Evolutionary conservation across 2,329 filamentous ascomycete species (phyloP), one percentile per base, ranked within the genome.

Genomic region (Fusarium fujikuroi): DNA sequence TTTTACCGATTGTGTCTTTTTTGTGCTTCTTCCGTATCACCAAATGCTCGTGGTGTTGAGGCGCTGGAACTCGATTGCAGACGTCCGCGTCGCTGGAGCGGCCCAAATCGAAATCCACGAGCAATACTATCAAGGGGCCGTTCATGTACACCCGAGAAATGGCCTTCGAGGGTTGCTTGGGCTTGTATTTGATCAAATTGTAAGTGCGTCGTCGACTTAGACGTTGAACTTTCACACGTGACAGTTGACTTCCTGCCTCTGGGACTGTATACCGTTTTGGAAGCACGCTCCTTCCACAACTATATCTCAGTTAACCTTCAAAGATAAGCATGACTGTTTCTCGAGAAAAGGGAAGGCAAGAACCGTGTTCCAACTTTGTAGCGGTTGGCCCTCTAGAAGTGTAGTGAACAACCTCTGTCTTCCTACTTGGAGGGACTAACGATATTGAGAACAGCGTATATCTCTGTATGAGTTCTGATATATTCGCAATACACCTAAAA

Each of bases 51-150:
- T 47, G 30, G 53, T 67, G 46, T 47, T 61, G 36, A 39, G 21
- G 21, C 3, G 15, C 16, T 34, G 16, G 1, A n/a, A n/a, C 30
- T 8, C 23, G 16, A 32, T 39, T 32, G 10, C 5, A 3, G 6
- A 32, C 9, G 32, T 7, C 5, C 0, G 15, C 5, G 12, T 23
- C 23, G 6, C 25, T 6, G 32, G 9, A 30, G 5, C 4, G n/a
- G 16, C 16, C n/a, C 40, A 7, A 3, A 32, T 23, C 8, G 34
- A 16, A 16, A 6, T 14, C 30, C 11, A 16, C 5, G 18, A 15
- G 12, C 2, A 12, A 18, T 7, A 5, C 5, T 1, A 18, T 12
- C 2, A 21, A n/a, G 9, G 9, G 14, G 6, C 3, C 2, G 4
- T 25, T 30, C 5, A 25, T 19, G 21, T 15, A 10, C 4, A 19